Base-by-base conservation (phyloP, 2,329 filamentous ascomycete genomes). In the Apiospora malaysiana region DNA sequence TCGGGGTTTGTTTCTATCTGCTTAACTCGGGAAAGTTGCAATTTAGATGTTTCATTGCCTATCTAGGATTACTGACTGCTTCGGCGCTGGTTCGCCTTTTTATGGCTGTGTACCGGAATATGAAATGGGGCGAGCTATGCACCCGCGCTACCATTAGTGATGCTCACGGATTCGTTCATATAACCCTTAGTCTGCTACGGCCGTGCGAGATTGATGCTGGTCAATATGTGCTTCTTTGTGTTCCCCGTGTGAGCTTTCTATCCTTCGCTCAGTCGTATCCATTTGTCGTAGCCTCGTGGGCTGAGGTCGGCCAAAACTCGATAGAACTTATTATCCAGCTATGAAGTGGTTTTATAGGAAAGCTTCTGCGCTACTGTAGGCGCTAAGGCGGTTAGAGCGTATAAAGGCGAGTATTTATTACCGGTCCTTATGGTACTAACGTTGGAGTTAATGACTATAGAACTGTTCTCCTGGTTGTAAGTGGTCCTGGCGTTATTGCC, bases 261-360 rank as follows among this genome's bases (percentile, higher is more conserved):
- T 43, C 66, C 18, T 46, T 46, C 46, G 21, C 27, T 40, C 43
- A 68, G 66, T 23, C n/a, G 37, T 37, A 46, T 43, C 68, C 68
- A 46, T 69, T 69, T 65, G 42, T 56, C 2, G 68, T 69, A 43
- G 51, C 51, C 27, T 69, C 68, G 12, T 69, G 68, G 68, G 49
- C 68, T 32, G 51, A 56, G 49, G 32, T 69, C 25, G 68, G 25
- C 49, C 23, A 69, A 43, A 43, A 69, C 68, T 43, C 37, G 32
- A 37, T 69, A 37, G 68, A 65, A n/a, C 47, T 69, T 27, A 43
- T 69, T 23, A 27, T 69, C 47, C 68, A 59, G 68, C 49, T 32
- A 42, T 49, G 68, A 25, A 37, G 68, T 51, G 68, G 68, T 59
- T 42, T 69, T 49, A 56, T 12, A 45, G 49, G 16, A 66, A 66